phyloP scores from a whole-genome alignment of 2,329 filamentous ascomycete genomes.

The Aspergillus quadricinctus region DNA sequence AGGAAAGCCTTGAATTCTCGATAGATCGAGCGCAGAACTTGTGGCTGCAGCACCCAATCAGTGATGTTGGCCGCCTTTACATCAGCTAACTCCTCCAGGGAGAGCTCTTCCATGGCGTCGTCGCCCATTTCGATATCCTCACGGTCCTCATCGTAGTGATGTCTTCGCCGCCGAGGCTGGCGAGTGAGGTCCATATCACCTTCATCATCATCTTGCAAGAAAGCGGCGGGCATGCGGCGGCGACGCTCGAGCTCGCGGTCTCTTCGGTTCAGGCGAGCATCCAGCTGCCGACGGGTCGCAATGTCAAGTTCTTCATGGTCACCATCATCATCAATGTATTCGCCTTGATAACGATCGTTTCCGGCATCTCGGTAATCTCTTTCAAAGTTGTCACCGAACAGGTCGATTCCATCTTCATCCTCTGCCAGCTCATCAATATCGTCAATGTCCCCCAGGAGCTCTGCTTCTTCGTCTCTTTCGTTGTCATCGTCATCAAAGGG shows the following conservation, averaged over 20 bases:
- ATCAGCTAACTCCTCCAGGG: slow-evolving; percentile 84
- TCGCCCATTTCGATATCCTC: slow-evolving; percentile 85
- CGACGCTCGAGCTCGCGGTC: slow-evolving; percentile 58
- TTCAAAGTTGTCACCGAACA: slow-evolving; percentile 65
- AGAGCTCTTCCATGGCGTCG: slow-evolving; percentile 92
- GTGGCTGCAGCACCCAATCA: slow-evolving; percentile 88
- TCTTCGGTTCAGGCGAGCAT: slow-evolving; percentile 58
- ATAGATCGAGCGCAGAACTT: slow-evolving; percentile 88
- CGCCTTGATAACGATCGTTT: slow-evolving; percentile 52
- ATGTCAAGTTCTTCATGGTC: slow-evolving; percentile 61
- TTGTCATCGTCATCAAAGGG: slow-evolving; percentile 47
- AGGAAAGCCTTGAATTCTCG: slow-evolving; percentile 97
- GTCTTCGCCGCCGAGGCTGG: slow-evolving; percentile 77
- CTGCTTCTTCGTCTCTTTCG: slow-evolving; percentile 50
- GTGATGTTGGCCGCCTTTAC: slow-evolving; percentile 90
- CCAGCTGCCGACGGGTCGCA: slow-evolving; percentile 56
- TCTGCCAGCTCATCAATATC: slow-evolving; percentile 66
- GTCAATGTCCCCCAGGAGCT: slow-evolving; percentile 59
- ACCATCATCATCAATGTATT: slow-evolving; percentile 60
- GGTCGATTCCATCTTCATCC: slow-evolving; percentile 65
- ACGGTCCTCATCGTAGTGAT: slow-evolving; percentile 89
- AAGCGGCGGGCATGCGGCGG: slow-evolving; percentile 59
- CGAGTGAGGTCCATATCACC: slow-evolving; percentile 78
- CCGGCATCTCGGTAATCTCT: slow-evolving; percentile 52
- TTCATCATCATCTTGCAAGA: slow-evolving; percentile 71